Conservation (phyloP, 352 stramenopile genomes). For the Phytopythium oedochilum region DNA sequence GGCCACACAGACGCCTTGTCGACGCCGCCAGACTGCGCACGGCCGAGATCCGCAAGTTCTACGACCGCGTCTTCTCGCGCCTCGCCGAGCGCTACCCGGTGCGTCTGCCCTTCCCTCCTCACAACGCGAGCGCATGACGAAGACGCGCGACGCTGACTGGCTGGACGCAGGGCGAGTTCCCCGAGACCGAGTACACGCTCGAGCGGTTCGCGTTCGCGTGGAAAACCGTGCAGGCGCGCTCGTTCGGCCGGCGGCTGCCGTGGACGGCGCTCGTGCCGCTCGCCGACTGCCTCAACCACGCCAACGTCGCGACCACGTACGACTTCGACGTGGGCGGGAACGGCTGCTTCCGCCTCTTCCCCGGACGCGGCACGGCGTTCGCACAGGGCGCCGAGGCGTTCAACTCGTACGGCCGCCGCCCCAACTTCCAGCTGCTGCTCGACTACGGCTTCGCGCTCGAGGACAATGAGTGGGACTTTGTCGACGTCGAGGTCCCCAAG, state of each 20-base stretch:
- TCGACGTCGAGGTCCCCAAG: conserved; percentile 57
- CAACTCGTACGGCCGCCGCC: conserved; percentile 88
- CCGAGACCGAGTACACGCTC: conserved; percentile 44
- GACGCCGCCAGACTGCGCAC: conserved; percentile 42
- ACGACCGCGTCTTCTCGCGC: conserved; percentile 39
- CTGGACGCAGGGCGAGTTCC: conserved; percentile 33
- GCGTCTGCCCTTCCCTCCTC: too few relatives aligned
- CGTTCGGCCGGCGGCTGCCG: conserved; percentile 86
- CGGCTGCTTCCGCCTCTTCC: conserved; percentile 62
- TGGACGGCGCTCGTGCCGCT: conserved; percentile 91
- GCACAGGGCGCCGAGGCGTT: conserved; percentile 73
- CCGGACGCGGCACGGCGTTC: conserved; percentile 55
- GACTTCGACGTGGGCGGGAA: conserved; percentile 61
- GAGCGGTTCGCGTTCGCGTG: conserved; percentile 80
- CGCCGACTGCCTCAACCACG: conserved; percentile 91
- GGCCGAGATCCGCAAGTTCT: conserved; percentile 53
- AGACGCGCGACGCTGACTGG: too few relatives aligned
- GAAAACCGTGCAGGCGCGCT: conserved; percentile 88
- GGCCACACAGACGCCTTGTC: conserved; percentile 26
- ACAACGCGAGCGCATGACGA: too few relatives aligned
- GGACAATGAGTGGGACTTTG: conserved; percentile 87
- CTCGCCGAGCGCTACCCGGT: conserved; percentile 51
- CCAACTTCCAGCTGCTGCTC: conserved; percentile 87
- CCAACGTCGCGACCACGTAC: conserved; percentile 89
- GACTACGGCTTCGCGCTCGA: conserved; percentile 91